Percentiles rank a stretch among this genome's conserved stretches.
Evolutionary conservation across 176 grass and related monocot species (phyloP).

Genomic region (Eragrostis curvula): DNA sequence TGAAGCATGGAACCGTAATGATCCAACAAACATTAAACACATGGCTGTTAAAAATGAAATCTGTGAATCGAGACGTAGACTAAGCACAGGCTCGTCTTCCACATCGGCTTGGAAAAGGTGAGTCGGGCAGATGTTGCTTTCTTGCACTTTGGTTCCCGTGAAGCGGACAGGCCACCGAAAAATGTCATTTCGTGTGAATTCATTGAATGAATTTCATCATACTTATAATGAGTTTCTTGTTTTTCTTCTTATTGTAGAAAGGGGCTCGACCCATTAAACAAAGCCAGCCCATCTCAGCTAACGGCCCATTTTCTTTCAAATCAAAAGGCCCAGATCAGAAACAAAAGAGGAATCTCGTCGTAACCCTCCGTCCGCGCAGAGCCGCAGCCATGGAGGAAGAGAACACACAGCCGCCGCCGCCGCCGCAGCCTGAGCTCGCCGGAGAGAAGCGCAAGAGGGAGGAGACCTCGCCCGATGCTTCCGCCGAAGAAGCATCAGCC

Average conservation of each 20-base stretch:
- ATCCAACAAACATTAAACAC: no score
- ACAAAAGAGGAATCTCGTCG: neutral
- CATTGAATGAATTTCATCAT: neutral
- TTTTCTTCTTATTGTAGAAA: no score
- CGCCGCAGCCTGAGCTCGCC: slow-evolving; percentile 14
- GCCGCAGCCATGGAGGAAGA: slow-evolving; percentile 17
- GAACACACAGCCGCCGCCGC: neutral
- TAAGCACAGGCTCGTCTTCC: neutral
- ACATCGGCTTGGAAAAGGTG: neutral
- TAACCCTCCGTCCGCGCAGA: neutral
- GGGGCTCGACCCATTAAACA: no score
- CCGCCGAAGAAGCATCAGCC: neutral
- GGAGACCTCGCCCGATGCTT: neutral
- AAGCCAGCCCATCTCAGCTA: no score
- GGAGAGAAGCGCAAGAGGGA: slow-evolving; percentile 80
- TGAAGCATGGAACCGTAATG: no score
- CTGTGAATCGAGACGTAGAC: neutral
- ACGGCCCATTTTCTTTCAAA: no score
- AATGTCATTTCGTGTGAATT: neutral
- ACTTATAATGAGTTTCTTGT: no score
- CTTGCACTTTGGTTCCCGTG: neutral
- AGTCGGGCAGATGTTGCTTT: slow-evolving; percentile 29
- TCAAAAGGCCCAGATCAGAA: no score
- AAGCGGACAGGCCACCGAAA: neutral
- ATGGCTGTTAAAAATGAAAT: no score